Evolutionary conservation across 495 filamentous ascomycete genomes (phyloP).

Genomic region (Stereocaulon alpinum): DNA sequence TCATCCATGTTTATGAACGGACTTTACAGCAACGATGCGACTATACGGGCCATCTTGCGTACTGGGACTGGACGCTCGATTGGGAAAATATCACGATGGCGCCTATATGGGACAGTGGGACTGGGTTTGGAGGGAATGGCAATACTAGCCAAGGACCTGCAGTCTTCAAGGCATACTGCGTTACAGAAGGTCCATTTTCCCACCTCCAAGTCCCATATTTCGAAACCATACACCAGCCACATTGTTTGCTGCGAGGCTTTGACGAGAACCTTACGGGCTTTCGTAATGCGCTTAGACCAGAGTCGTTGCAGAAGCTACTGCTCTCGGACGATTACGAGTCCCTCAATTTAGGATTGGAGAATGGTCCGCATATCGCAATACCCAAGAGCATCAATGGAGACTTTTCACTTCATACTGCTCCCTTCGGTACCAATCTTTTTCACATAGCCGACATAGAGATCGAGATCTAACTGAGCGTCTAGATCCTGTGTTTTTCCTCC

Average conservation of each 20-base stretch:
- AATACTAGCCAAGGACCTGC: neutral
- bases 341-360: slow-evolving; percentile 18
- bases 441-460: too few relatives aligned
- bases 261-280: slow-evolving; percentile 16
- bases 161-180: slow-evolving; percentile 14
- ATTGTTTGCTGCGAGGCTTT: slow-evolving; percentile 31
- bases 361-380: slow-evolving; percentile 22
- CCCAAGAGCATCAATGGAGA: slow-evolving; percentile 20
- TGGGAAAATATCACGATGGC: slow-evolving; percentile 21
- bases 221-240: slow-evolving; percentile 17
- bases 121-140: slow-evolving; percentile 29
- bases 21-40: slow-evolving; percentile 35
- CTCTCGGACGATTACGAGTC: slow-evolving; percentile 19
- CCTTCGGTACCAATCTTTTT: too few relatives aligned
- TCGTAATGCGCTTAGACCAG: slow-evolving; percentile 10
- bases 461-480: neutral
- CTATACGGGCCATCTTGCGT: slow-evolving; percentile 36
- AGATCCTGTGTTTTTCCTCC: slow-evolving; percentile 49
- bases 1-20: slow-evolving; percentile 34
- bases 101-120: slow-evolving; percentile 19
- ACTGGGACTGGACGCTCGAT: slow-evolving; percentile 27
- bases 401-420: slow-evolving; percentile 13
- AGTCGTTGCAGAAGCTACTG: slow-evolving; percentile 17
- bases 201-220: slow-evolving; percentile 26
- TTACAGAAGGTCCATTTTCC: slow-evolving; percentile 31